Percentiles rank a stretch among this genome's conserved stretches.
Evolutionary conservation across 805 yeast genomes (phyloP).

Genomic region (Yarrowia osloensis): DNA sequence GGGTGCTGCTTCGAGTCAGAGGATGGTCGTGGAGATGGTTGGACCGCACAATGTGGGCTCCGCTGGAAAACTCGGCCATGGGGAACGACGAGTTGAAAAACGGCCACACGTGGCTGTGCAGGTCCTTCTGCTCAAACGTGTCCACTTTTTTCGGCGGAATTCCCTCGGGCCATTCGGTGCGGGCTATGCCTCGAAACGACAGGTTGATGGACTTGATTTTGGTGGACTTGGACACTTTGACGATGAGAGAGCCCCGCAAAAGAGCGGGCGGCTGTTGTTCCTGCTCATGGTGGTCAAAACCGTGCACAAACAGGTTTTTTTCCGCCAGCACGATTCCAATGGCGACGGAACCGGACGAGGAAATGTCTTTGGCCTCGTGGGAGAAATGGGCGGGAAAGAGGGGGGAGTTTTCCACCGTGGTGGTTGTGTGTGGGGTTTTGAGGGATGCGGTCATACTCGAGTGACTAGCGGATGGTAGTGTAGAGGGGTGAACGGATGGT

Average conservation of each 20-base stretch:
- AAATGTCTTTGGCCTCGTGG: constrained; percentile 49
- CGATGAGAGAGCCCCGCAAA: constrained; percentile 72
- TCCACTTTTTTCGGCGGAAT: constrained; percentile 84
- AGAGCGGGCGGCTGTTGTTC: constrained; percentile 47
- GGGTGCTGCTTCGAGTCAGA: not conserved
- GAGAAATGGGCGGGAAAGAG: constrained; percentile 17
- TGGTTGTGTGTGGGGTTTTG: not conserved
- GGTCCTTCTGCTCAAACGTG: constrained; percentile 61
- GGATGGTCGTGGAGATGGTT: not conserved
- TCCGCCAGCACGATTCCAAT: constrained; percentile 78
- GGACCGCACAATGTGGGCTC: constrained; percentile 47
- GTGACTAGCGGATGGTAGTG: not conserved
- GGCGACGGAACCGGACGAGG: constrained; percentile 65
- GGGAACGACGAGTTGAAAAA: constrained; percentile 56
- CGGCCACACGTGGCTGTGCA: constrained; percentile 88
- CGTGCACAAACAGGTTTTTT: constrained; percentile 76
- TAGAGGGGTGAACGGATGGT: too few relatives aligned
- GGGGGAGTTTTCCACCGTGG: constrained; percentile 9
- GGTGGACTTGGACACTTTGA: constrained; percentile 71
- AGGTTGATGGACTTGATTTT: constrained; percentile 68
- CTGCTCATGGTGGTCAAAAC: constrained; percentile 65
- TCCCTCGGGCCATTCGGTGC: constrained; percentile 96
- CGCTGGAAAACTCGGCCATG: constrained; percentile 47
- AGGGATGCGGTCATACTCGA: not conserved
- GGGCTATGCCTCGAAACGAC: constrained; percentile 63